Percentiles rank a stretch among this genome's conserved stretches.
Evolutionary conservation across 2,329 filamentous ascomycete genomes (phyloP).

Genomic region (Saccharata proteae): DNA sequence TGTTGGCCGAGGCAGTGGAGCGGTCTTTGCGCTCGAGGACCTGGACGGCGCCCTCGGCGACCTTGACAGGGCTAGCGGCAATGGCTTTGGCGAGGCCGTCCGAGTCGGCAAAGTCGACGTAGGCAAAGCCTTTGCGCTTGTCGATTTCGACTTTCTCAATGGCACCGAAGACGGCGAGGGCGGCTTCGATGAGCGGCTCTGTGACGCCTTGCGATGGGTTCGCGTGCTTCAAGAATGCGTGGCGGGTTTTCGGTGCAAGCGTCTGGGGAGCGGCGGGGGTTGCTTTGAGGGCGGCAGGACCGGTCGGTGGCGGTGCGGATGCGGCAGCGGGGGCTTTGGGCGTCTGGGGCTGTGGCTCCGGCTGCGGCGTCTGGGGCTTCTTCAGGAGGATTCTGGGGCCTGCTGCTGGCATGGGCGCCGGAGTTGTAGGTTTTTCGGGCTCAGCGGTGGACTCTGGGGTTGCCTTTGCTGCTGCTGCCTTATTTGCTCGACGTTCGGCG

Average conservation of each 20-base stretch:
- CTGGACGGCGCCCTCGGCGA: conserved; percentile 77
- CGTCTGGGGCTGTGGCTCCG: conserved; percentile 11
- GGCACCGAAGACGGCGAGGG: conserved; percentile 60
- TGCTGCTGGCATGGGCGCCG: conserved; percentile 10
- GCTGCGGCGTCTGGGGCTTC: conserved; percentile 9
- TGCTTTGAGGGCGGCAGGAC: conserved; percentile 4
- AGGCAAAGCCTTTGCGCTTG: conserved; percentile 87
- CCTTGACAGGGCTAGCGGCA: conserved; percentile 64
- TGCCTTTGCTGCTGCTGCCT: conserved; percentile 22
- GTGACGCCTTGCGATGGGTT: conserved; percentile 89
- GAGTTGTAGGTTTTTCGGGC: conserved; percentile 24
- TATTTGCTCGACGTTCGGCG: conserved; percentile 25
- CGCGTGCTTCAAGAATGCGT: conserved; percentile 43
- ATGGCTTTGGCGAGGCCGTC: conserved; percentile 66
- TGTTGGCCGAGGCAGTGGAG: no score
- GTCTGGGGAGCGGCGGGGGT: not conserved
- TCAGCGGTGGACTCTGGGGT: conserved; percentile 14
- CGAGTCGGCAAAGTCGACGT: conserved; percentile 73
- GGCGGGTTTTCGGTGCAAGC: conserved; percentile 24
- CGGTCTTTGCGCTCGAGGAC: conserved; percentile 68
- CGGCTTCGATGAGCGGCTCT: conserved; percentile 62
- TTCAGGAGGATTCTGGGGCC: conserved; percentile 10
- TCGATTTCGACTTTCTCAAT: conserved; percentile 82
- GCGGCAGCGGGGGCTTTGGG: conserved; percentile 8
- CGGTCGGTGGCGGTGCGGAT: conserved; percentile 2